These are phyloP conservation scores for Zasmidium angulare DNA, from an alignment of 2,329 filamentous ascomycete species.

Conservation along the genomic window DNA sequence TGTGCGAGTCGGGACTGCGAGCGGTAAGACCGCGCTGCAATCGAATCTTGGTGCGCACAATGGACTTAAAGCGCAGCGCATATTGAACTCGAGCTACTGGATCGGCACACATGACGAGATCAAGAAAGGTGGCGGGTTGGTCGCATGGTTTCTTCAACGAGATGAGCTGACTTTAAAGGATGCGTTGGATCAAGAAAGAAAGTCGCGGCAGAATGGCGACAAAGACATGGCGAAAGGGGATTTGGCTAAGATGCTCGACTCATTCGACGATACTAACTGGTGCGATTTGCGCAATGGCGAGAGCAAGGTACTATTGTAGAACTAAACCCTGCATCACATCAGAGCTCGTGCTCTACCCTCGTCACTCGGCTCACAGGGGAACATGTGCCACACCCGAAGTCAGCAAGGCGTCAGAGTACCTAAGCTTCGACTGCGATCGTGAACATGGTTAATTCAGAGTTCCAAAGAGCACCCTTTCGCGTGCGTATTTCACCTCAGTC, in stretches of 20 bases:
- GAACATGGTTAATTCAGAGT: too few relatives aligned
- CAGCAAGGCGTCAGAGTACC: too few relatives aligned
- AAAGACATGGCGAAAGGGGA: slow-evolving; percentile 37
- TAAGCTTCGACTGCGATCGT: too few relatives aligned
- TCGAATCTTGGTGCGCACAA: slow-evolving; percentile 65
- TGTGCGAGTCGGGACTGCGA: slow-evolving; percentile 47
- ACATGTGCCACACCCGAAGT: too few relatives aligned
- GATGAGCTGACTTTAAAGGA: slow-evolving; percentile 46
- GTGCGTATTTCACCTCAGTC: too few relatives aligned
- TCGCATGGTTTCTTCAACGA: slow-evolving; percentile 51
- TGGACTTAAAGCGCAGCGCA: slow-evolving; percentile 56
- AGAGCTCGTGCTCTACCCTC: too few relatives aligned
- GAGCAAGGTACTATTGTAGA: slow-evolving; percentile 50
- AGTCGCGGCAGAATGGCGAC: slow-evolving; percentile 37
- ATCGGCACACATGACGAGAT: slow-evolving; percentile 65
- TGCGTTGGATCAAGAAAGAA: slow-evolving; percentile 48
- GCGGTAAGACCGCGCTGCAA: slow-evolving; percentile 47
- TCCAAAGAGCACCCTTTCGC: too few relatives aligned
- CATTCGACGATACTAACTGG: slow-evolving; percentile 48
- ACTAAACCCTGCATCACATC: background rate
- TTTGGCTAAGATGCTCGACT: slow-evolving; percentile 32
- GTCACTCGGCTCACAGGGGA: too few relatives aligned
- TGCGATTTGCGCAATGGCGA: slow-evolving; percentile 58
- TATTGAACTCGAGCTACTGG: slow-evolving; percentile 61
- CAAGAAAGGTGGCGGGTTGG: slow-evolving; percentile 59